Conservation (phyloP, 768 basidiomycete species). For the Boletus rex-veris region DNA sequence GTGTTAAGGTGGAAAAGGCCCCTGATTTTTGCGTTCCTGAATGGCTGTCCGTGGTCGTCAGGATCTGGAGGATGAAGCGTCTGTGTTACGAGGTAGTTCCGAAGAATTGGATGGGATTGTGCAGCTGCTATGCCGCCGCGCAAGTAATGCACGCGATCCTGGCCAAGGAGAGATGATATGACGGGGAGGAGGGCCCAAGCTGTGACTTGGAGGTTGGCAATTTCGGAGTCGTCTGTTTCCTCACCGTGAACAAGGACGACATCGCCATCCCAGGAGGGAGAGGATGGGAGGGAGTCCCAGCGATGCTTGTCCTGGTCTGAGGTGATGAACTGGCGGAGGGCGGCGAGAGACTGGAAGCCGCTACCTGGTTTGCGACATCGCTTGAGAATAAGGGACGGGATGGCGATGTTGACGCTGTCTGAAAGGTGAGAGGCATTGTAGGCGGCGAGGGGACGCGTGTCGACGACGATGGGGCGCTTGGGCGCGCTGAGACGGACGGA, state of each 20-base stretch:
- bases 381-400: conserved; percentile 89
- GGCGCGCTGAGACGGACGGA: conserved; percentile 47
- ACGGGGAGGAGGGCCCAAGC: conserved; percentile 72
- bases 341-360: conserved; percentile 61
- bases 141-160: conserved; percentile 61
- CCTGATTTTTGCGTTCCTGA: conserved; percentile 34
- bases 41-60: conserved; percentile 11
- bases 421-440: conserved; percentile 64
- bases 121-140: conserved; percentile 68
- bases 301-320: conserved; percentile 66
- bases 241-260: conserved; percentile 71
- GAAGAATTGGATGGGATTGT: conserved; percentile 53
- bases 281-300: conserved; percentile 63
- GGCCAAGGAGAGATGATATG: conserved; percentile 53
- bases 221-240: conserved; percentile 68
- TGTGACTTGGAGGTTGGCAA: conserved; percentile 49
- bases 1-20: conserved; percentile 74
- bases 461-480: conserved; percentile 67
- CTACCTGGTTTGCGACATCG: conserved; percentile 71
- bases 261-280: conserved; percentile 65
- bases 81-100: conserved; percentile 43
- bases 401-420: conserved; percentile 77
- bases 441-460: conserved; percentile 69
- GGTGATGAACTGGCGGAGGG: conserved; percentile 77
- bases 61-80: conserved; percentile 14